Evolutionary conservation across 306 rosid species (phyloP), one percentile per base, ranked within the genome.

Genomic region (Benincasa hispida): DNA sequence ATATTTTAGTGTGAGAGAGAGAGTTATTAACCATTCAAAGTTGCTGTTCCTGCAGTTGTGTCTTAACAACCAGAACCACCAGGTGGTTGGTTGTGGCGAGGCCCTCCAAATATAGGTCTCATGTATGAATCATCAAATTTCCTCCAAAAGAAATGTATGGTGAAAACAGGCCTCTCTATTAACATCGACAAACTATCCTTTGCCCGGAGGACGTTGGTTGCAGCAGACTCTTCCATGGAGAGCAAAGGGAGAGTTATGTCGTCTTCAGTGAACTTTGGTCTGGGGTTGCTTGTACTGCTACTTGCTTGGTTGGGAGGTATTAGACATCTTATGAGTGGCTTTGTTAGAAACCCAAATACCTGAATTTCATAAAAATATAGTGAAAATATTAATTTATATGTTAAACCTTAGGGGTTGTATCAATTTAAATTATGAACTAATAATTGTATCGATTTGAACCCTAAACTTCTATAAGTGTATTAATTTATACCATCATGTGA

Each of bases 91-190:
- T 65, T 45, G 11, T 14, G 19, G 51, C n/a, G 50, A 32, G 97
- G 91, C 45, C 97, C 98, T 8, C 97, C 96, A 74, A 93, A 93
- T 37, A 93, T 32, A 1, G 98, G 98, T 84, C 98, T 91, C 98
- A 93, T 91, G 83, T 86, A 91, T 67, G 88, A 79, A 82, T 93
- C 88, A 82, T 91, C 98, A 63, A 93, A 93, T 62, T 42, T 89
- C 76, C 96, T 93, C 98, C 97, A 91, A 74, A 87, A 93, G 77
- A 30, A 78, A 77, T 93, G 97, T 76, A 85, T 86, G 74, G 96
- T 90, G 84, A 82, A 83, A 4, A 87, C 90, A 2, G 98, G 98
- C 47, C 93, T 88, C 78, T 85, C 98, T 22, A 93, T 86, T 13
- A 93, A 80, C 96, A 85, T 85, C 17, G 94, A 87, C 68, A 93